Conservation (phyloP, 1,284 basidiomycete species). For the Crepidotus sp. region DNA sequence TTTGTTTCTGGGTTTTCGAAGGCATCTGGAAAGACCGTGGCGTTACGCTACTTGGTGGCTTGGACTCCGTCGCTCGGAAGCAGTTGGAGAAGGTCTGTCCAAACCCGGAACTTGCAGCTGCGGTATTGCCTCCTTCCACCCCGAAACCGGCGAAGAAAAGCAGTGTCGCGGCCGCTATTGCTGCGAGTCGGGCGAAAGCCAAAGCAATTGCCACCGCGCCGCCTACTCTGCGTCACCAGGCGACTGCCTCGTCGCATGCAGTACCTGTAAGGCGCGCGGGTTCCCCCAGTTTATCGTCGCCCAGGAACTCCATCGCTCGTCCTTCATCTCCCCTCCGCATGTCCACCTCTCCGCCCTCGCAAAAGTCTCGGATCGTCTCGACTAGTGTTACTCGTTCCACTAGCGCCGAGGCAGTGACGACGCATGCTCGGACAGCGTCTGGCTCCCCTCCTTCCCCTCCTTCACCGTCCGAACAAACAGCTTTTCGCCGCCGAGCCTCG, state of each 20-base stretch:
- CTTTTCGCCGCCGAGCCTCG: conserved; percentile 40
- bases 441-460: conserved; percentile 40
- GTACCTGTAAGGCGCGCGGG: conserved; percentile 37
- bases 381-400: conserved; percentile 32
- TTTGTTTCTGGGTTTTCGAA: conserved; percentile 78
- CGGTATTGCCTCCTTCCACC: conserved; percentile 36
- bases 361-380: conserved; percentile 37
- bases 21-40: conserved; percentile 69
- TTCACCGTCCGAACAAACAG: conserved; percentile 33
- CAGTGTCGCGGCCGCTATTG: conserved; percentile 73
- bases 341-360: conserved; percentile 34
- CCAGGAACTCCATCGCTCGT: conserved; percentile 27
- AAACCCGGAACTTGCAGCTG: conserved; percentile 35
- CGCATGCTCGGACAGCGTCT: conserved; percentile 18
- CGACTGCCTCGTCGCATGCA: conserved; percentile 54
- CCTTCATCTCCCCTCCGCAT: conserved; percentile 37
- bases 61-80: conserved; percentile 70
- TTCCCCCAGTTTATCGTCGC: conserved; percentile 36
- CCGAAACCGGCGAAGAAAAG: conserved; percentile 58
- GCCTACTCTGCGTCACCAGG: conserved; percentile 67
- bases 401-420: conserved; percentile 28
- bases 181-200: conserved; percentile 74
- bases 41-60: conserved; percentile 48
- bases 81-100: conserved; percentile 83
- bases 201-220: conserved; percentile 75